phyloP scores from a whole-genome alignment of 345 rosid species.

The Lumnitzera littorea region DNA sequence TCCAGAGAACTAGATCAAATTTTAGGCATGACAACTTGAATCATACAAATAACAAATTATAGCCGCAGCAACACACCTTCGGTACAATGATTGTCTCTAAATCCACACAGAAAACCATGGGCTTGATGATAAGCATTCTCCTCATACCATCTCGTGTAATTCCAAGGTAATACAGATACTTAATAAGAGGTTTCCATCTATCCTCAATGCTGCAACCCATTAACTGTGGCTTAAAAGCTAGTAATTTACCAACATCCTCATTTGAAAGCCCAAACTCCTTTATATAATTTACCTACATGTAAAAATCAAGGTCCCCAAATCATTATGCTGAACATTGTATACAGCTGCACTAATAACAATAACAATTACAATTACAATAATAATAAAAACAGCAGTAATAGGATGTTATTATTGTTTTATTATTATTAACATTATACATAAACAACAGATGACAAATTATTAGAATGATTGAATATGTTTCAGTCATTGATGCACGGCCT shows the following conservation, averaged over 20 bases:
- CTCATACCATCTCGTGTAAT: slow-evolving; percentile 79
- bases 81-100: slow-evolving; percentile 63
- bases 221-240: slow-evolving; percentile 81
- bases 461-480: too few relatives aligned
- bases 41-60: background rate
- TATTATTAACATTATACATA: too few relatives aligned
- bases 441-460: too few relatives aligned
- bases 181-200: slow-evolving; percentile 84
- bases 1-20: too few relatives aligned
- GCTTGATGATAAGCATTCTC: slow-evolving; percentile 78
- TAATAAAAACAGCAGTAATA: too few relatives aligned
- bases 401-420: too few relatives aligned
- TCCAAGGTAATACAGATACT: slow-evolving; percentile 81
- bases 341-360: too few relatives aligned
- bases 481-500: too few relatives aligned
- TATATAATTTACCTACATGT: slow-evolving; percentile 57
- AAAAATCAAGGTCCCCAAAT: background rate
- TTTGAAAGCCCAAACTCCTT: slow-evolving; percentile 79
- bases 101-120: slow-evolving; percentile 73
- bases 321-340: too few relatives aligned
- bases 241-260: slow-evolving; percentile 65
- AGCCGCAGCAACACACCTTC: slow-evolving; percentile 34
- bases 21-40: too few relatives aligned
- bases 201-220: slow-evolving; percentile 81
- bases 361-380: too few relatives aligned